Evolutionary conservation across 2,329 filamentous ascomycete species (phyloP).

Genomic region (Celoporthe dispersa): DNA sequence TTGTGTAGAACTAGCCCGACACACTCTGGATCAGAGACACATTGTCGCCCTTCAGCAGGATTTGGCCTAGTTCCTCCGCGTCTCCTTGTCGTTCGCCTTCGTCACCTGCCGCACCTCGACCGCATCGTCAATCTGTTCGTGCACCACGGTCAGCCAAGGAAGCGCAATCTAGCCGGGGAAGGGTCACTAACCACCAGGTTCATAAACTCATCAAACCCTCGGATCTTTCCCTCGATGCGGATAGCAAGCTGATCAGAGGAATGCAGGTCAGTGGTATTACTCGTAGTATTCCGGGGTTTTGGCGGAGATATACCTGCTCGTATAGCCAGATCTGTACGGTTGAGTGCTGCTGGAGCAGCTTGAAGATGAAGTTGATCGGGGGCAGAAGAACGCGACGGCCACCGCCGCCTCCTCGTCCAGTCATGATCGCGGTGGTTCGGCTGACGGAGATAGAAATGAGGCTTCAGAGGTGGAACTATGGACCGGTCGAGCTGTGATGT

Average conservation of each 20-base stretch:
- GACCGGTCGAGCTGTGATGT: conserved; percentile 1
- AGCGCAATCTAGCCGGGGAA: background rate
- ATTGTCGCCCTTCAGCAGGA: conserved; percentile 86
- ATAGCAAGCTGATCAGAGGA: conserved; percentile 63
- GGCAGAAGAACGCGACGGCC: conserved; percentile 64
- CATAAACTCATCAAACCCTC: conserved; percentile 99
- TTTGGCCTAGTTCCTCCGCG: conserved; percentile 68
- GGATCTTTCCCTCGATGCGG: conserved; percentile 94
- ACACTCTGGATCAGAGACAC: conserved; percentile 76
- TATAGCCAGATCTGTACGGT: conserved; percentile 76
- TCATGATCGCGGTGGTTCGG: conserved; percentile 47
- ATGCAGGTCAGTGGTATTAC: background rate
- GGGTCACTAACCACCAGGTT: conserved; percentile 65
- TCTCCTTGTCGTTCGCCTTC: conserved; percentile 77
- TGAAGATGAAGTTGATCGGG: conserved; percentile 87
- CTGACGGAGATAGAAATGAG: background rate
- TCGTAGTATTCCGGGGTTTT: background rate
- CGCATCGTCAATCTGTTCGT: conserved; percentile 74
- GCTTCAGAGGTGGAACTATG: background rate
- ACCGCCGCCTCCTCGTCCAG: conserved; percentile 63
- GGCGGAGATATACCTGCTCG: conserved; percentile 65
- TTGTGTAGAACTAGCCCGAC: conserved; percentile 35
- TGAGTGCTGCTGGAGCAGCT: conserved; percentile 68
- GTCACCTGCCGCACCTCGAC: conserved; percentile 87
- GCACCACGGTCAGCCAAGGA: background rate